Evolutionary conservation across 2,329 filamentous ascomycete species (phyloP).

Genomic region (Ilyonectria sp.): DNA sequence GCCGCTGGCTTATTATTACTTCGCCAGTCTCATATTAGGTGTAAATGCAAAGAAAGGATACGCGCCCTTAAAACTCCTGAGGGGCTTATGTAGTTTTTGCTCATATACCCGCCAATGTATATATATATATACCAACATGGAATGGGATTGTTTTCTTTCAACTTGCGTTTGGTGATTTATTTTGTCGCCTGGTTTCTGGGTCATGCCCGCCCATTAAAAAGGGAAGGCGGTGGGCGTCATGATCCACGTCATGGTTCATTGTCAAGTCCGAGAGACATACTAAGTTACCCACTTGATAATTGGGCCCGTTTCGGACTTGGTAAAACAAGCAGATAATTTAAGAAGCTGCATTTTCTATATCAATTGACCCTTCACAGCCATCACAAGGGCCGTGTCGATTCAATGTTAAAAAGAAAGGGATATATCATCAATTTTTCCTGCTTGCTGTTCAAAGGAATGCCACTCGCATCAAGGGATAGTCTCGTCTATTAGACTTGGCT

Average conservation of each 20-base stretch:
- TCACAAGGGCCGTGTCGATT: not conserved
- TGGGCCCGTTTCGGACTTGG: not conserved
- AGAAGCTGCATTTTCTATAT: not conserved
- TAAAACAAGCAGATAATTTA: not conserved
- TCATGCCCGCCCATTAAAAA: not conserved
- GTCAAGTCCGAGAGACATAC: not conserved
- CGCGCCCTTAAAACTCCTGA: not conserved
- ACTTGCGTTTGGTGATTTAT: slow-evolving; percentile 1
- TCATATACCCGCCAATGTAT: slow-evolving; percentile 21
- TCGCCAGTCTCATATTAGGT: slow-evolving; percentile 18
- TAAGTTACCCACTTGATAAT: not conserved
- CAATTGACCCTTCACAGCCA: not conserved
- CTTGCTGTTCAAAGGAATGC: slow-evolving; percentile 46
- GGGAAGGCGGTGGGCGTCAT: not conserved
- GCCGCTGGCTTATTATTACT: not conserved
- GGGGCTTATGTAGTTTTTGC: slow-evolving; percentile 16
- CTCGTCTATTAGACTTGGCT: slow-evolving; percentile 51
- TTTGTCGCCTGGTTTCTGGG: not conserved
- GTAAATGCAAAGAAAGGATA: slow-evolving; percentile 9
- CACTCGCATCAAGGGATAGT: slow-evolving; percentile 43
- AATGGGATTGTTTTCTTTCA: slow-evolving; percentile 3
- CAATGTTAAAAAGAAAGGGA: slow-evolving; percentile 39
- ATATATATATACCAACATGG: slow-evolving; percentile 16
- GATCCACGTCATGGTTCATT: not conserved
- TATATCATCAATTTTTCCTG: slow-evolving; percentile 53